Base-by-base conservation (phyloP, 257 asterid species). In the Cruciata laevipes region DNA sequence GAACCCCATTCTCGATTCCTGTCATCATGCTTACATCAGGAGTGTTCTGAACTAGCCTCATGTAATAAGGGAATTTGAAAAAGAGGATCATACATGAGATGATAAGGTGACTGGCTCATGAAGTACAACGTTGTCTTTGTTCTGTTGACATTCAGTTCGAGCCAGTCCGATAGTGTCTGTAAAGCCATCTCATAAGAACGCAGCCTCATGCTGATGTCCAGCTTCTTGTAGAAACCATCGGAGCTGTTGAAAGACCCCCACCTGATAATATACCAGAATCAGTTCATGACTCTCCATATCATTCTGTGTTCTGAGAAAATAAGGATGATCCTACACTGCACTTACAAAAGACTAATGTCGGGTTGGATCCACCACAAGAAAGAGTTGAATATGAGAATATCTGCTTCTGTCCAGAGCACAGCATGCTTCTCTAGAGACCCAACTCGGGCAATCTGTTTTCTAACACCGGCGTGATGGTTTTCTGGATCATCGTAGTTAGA, bases 121-220 rank as follows among this genome's bases (percentile, higher is more conserved):
- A 79, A 84, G 73, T 79, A 84, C 76, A 84, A 9, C 44, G 58
- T 71, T 16, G 89, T 79, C 66, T 68, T 81, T 30, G 74, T 69
- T 67, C 75, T 44, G 49, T 79, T 72, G 72, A 82, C 63, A 65
- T 84, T 75, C 51, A 82, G 40, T 2, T 79, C 86, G 65, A 84
- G 64, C 89, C 89, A 82, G 65, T 84, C 82, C 25, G 85, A 77
- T 85, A 86, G 80, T 16, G 87, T 82, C 24, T 76, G 77, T 27
- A 84, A 47, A 32, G 85, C 83, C 85, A 82, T 84, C 63, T 79
- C 87, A 30, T 75, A 79, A 6, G 68, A 70, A 0, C 83, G 81
- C 1, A 67, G 69, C 68, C 60, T 70, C 75, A 27, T 73, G 3
- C 40, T 33, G 18, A 9, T 33, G 8, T 20, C 75, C 24, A 79